Conservation (phyloP, 2,329 filamentous ascomycete genomes). For the Colletotrichum echinochloae region DNA sequence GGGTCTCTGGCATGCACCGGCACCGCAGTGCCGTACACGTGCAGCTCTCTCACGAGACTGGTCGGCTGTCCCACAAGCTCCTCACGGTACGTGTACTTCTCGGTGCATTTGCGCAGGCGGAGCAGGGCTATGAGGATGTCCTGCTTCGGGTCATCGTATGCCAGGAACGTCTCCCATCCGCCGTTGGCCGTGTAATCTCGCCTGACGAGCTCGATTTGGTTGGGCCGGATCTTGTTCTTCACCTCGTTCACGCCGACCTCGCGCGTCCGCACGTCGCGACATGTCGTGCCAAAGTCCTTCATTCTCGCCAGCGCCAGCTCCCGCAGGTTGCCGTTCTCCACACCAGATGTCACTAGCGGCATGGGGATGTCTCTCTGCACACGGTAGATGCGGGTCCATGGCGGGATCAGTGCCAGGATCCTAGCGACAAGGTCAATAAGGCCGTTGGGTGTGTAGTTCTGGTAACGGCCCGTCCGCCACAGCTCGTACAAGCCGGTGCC, state of each 20-base stretch:
- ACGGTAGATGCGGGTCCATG: constrained; percentile 98
- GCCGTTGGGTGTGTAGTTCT: constrained; percentile 98
- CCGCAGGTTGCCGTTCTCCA: constrained; percentile 96
- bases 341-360: constrained; percentile 97
- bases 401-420: constrained; percentile 94
- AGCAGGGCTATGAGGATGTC: constrained; percentile 95
- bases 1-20: constrained; percentile 95
- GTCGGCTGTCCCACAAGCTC: constrained; percentile 89
- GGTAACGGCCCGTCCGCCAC: constrained; percentile 96
- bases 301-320: constrained; percentile 95
- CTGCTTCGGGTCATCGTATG: constrained; percentile 98
- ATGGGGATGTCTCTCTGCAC: constrained; percentile 99
- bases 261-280: constrained; percentile 93
- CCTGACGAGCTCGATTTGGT: constrained; percentile 93
- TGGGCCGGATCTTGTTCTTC: constrained; percentile 97
- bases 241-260: constrained; percentile 99
- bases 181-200: constrained; percentile 95
- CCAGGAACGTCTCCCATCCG: constrained; percentile 98
- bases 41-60: constrained; percentile 91
- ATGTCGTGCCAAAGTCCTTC: constrained; percentile 98
- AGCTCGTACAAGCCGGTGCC: constrained; percentile 97
- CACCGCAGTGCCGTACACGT: constrained; percentile 98
- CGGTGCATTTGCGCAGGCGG: constrained; percentile 88
- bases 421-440: constrained; percentile 95
- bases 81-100: constrained; percentile 90